Evolutionary conservation across 2,329 filamentous ascomycete species (phyloP), one percentile per base, ranked within the genome.

Genomic region (Elsinoe perseae): DNA sequence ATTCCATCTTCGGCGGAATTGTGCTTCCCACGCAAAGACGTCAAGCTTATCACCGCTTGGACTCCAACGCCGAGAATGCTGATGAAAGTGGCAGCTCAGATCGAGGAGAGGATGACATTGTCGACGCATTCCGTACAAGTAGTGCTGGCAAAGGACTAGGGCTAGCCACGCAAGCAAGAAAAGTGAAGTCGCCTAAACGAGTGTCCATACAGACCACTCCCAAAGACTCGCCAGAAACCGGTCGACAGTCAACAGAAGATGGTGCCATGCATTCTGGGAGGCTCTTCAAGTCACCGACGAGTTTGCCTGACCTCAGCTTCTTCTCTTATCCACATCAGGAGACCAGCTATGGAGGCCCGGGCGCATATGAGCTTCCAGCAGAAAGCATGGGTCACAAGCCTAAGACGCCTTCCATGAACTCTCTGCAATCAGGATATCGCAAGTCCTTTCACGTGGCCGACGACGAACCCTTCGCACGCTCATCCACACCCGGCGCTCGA

Each of bases 251-350:
- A n/a, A 52, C 20, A 21, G 48, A 52, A 2, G 48, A 38, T 20
- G 25, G 18, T 18, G 16, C 48, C 2, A 16, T 30, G 4, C 30
- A n/a, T 14, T 52, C 48, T 25, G 48, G 28, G 5, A 52, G 48
- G 23, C 25, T 36, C 10, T 52, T 52, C 30, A 52, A 38, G 18
- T 52, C 48, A n/a, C 48, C 48, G 3, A 52, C 30, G 1, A 38
- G 48, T 23, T 6, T 38, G 5, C 48, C 48, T n/a, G 48, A 52
- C 16, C 48, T 36, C 20, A 32, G 14, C 48, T 38, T 38, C 48
- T 52, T 32, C 18, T 52, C 48, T n/a, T 21, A 52, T 38, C 48
- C 48, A 28, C 30, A 34, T 25, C 48, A 52, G 25, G 20, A 52
- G 12, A 52, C 48, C 14, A 32, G 30, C 32, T 34, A 52, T 32